Base-by-base conservation (phyloP, 257 asterid genomes). In the Scutellaria baicalensis region DNA sequence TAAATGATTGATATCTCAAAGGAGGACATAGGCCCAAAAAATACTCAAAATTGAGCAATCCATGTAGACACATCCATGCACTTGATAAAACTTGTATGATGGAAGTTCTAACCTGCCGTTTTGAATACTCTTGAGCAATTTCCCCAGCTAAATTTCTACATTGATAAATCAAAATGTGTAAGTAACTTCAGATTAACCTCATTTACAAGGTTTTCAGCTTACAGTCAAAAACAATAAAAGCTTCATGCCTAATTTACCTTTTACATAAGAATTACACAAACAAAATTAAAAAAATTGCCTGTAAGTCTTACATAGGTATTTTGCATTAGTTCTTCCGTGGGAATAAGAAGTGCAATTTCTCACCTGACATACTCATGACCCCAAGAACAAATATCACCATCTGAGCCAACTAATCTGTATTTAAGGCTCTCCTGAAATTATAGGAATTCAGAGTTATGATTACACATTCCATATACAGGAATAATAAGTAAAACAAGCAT, bases 331-430 rank as follows among this genome's bases (percentile, higher is more conserved):
- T 42, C 57, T 20, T 33, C 44, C 40, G 8, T 43, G 56, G 18
- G 62, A 52, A 68, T 8, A 18, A 17, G 4, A 44, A 58, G 42
- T 8, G 20, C 20, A 69, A 20, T 48, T 67, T 62, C 86, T 80
- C 75, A 93, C 99, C 99, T 83, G 62, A 89, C 97, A 79, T 94
- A 94, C 75, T 94, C 99, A 73, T 92, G 98, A 69, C 99, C 99
- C 99, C 98, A 91, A 9, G 97, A 94, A 69, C 98, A 98, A 79
- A 92, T 86, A 63, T 89, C 97, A 71, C 93, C 95, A 13, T 85
- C 93, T 40, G 98, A 85, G 68, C 99, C 99, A 68, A 86, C 74
- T 40, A 94, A 79, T 74, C 99, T 88, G 83, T 88, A 94, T 77
- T 89, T 89, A 79, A 94, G 83, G 89, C 99, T 94, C 78, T 89